A percentile compares a stretch with the other conserved stretches of the same genome.
phyloP scores from a whole-genome alignment of 2,329 filamentous ascomycete genomes.

The Fusarium falciforme region DNA sequence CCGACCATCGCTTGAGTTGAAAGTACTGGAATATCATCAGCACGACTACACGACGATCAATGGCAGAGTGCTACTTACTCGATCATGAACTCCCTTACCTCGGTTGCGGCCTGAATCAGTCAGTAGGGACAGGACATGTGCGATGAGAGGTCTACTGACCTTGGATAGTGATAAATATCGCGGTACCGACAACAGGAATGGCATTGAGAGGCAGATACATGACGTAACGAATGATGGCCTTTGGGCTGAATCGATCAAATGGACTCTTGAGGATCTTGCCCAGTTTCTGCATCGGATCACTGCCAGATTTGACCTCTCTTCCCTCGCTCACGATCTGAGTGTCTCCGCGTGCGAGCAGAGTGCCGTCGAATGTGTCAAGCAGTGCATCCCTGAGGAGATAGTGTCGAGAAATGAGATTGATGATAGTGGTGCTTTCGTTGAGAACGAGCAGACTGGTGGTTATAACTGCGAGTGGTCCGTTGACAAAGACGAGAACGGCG shows the following conservation, averaged over 20 bases:
- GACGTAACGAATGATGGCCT: conserved; percentile 79
- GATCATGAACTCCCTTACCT: conserved; percentile 62
- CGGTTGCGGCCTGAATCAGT: conserved; percentile 56
- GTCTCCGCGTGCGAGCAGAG: conserved; percentile 63
- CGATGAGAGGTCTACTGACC: conserved; percentile 53
- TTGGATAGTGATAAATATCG: conserved; percentile 82
- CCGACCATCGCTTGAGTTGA: conserved; percentile 86
- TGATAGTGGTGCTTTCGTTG: conserved; percentile 69
- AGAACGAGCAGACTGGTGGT: conserved; percentile 77
- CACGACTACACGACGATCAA: neutral
- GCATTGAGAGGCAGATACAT: conserved; percentile 94
- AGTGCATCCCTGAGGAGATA: conserved; percentile 86
- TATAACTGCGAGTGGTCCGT: conserved; percentile 82
- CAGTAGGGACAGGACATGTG: conserved; percentile 7
- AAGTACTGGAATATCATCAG: conserved; percentile 74
- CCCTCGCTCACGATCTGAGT: conserved; percentile 77
- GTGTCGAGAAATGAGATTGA: conserved; percentile 69
- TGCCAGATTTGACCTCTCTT: conserved; percentile 75
- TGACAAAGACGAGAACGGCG: conserved; percentile 84
- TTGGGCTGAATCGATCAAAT: conserved; percentile 67
- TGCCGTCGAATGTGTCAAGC: conserved; percentile 89
- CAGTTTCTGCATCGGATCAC: conserved; percentile 66
- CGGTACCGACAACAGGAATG: conserved; percentile 88
- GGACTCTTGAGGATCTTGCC: conserved; percentile 69
- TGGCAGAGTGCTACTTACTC: conserved; percentile 57